Percentiles rank a stretch among this genome's conserved stretches.
phyloP scores from a whole-genome alignment of 805 yeast genomes.

The Candida montana region DNA sequence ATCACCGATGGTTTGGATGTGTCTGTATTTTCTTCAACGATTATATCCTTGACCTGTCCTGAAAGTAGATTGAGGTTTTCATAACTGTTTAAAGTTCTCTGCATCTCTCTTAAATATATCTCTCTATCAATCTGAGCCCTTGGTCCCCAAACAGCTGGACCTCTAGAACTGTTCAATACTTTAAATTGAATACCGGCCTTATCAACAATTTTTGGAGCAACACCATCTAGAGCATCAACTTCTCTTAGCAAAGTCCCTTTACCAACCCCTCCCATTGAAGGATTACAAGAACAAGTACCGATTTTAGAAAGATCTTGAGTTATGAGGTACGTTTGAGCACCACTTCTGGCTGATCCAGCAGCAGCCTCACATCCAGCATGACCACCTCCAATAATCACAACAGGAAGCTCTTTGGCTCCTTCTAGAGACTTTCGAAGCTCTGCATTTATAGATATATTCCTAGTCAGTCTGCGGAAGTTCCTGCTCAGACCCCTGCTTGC shows the following conservation, averaged over 20 bases:
- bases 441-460: conserved; percentile 18
- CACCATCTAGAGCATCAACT: conserved; percentile 95
- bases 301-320: conserved; percentile 73
- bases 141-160: conserved; percentile 98
- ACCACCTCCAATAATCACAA: conserved; percentile 92
- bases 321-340: conserved; percentile 61
- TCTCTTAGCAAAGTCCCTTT: conserved; percentile 90
- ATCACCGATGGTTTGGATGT: conserved; percentile 31
- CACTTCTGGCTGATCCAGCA: conserved; percentile 83
- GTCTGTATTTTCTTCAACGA: conserved; percentile 42
- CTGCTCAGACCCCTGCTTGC: not conserved
- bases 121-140: conserved; percentile 92
- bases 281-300: conserved; percentile 96
- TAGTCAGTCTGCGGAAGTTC: not conserved
- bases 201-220: conserved; percentile 82
- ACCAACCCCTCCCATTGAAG: conserved; percentile 98
- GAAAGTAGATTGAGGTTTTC: conserved; percentile 51
- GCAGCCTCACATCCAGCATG: conserved; percentile 99
- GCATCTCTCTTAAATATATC: conserved; percentile 78
- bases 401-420: conserved; percentile 40
- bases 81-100: conserved; percentile 49
- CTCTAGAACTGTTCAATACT: conserved; percentile 77
- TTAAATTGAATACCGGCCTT: conserved; percentile 90
- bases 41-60: conserved; percentile 80
- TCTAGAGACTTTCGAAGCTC: conserved; percentile 16